These are phyloP conservation scores for Clonostachys solani DNA, from an alignment of 2,329 filamentous ascomycete species.

Conservation along the genomic window DNA sequence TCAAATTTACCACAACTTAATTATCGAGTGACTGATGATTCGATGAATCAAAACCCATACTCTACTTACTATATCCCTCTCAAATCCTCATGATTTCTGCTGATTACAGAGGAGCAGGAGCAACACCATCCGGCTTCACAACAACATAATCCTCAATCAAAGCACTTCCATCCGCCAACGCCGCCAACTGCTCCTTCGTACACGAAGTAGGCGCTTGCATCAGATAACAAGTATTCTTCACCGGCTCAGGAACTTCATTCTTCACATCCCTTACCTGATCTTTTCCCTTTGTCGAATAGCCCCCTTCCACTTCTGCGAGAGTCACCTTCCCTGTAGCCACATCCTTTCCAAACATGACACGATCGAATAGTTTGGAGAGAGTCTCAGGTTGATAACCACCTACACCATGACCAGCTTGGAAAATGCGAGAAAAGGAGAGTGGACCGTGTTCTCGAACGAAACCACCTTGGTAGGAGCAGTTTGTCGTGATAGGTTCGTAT, in stretches of 20 bases:
- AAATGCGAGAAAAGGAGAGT: slow-evolving; percentile 60
- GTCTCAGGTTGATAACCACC: slow-evolving; percentile 54
- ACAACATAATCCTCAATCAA: neutral
- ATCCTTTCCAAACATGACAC: slow-evolving; percentile 48
- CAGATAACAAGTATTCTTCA: neutral
- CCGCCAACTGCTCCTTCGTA: neutral
- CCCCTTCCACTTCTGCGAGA: slow-evolving; percentile 22
- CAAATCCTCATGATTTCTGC: too few relatives aligned
- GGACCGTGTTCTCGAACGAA: slow-evolving; percentile 71
- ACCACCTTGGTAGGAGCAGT: slow-evolving; percentile 62
- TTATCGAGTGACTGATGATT: too few relatives aligned
- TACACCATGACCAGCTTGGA: slow-evolving; percentile 58
- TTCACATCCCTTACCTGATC: neutral
- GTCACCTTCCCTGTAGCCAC: slow-evolving; percentile 45
- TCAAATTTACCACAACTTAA: too few relatives aligned
- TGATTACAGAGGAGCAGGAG: neutral
- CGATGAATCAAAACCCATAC: too few relatives aligned
- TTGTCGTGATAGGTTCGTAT: slow-evolving; percentile 66
- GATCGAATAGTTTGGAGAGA: slow-evolving; percentile 48
- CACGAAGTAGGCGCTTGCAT: neutral
- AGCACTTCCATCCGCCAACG: neutral
- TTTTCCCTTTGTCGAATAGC: neutral
- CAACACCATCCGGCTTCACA: neutral
- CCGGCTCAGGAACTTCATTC: neutral
- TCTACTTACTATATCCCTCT: too few relatives aligned